Base-by-base conservation (phyloP, 495 filamentous ascomycete genomes). In the Aspergillus taichungensis region DNA sequence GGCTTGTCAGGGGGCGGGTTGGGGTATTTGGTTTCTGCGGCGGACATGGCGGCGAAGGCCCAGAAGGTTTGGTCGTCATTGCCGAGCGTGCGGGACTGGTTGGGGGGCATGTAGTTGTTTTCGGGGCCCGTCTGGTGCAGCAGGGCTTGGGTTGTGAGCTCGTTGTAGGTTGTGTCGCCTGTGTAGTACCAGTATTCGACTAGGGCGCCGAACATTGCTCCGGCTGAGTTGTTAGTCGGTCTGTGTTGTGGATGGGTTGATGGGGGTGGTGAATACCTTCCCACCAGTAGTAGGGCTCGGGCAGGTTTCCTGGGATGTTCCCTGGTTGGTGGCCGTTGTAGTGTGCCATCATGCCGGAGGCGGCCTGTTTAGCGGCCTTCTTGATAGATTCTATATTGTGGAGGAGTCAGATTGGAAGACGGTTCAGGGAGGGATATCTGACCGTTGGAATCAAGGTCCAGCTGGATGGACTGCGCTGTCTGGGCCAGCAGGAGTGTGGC, bases 61-160 rank as follows among this genome's bases (percentile, higher is more conserved):
- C 86, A 91, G 54, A 91, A 90, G 0, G 77, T 79, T 54, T 90
- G 86, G 59, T 91, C 86, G 50, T 91, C 86, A 60, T 91, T 91
- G 12, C 86, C 84, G 28, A 72, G 56, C 0, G 79, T 78, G 42
- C 76, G 69, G n/a, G 85, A 83, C 57, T 91, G 85, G 55, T 94
- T 92, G 6, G 65, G 56, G 0, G 87, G 84, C 83, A 88, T 85
- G 60, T 76, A 90, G 55, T 89, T 75, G n/a, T 66, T 53, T 27
- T 82, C 65, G 6, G 73, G 69, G 9, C 83, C 81, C n/a, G 69
- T 73, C 57, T 94, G 88, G 47, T 75, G 79, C 1, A 82, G 53
- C 32, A 94, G 58, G 0, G 75, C 87, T 53, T 86, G 74, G 1
- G 58, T 69, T 3, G 79, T 79, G 1, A 79, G 64, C 6, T 75